Percentiles rank a stretch among this genome's conserved stretches.
phyloP scores from a whole-genome alignment of 1,284 basidiomycete genomes.

The Termitomyces sp. region DNA sequence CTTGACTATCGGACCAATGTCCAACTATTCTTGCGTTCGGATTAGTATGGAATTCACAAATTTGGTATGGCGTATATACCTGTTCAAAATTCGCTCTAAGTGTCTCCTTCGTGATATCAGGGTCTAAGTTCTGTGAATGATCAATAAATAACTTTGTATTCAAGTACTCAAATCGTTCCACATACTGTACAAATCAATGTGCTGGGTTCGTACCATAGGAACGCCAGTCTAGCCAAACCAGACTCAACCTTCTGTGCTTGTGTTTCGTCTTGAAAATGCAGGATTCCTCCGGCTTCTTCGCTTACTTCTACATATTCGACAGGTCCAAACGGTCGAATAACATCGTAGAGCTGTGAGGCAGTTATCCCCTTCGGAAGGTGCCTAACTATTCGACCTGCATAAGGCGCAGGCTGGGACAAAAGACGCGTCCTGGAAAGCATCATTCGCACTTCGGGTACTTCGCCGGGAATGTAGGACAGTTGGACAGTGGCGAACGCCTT shows the following conservation, averaged over 20 bases:
- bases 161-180: background rate
- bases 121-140: background rate
- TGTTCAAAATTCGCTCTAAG: background rate
- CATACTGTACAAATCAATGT: background rate
- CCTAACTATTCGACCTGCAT: background rate
- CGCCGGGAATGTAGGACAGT: background rate
- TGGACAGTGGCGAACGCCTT: conserved; percentile 5
- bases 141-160: background rate
- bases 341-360: conserved; percentile 2
- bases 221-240: background rate
- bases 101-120: background rate
- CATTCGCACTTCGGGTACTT: background rate
- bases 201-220: conserved; percentile 5
- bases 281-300: background rate
- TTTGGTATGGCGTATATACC: too few relatives aligned
- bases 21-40: too few relatives aligned
- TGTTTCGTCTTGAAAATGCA: conserved; percentile 6
- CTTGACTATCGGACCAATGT: background rate
- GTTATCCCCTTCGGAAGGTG: background rate
- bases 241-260: background rate
- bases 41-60: too few relatives aligned
- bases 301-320: conserved; percentile 2
- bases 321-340: conserved; percentile 3
- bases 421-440: background rate
- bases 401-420: background rate